Base-by-base conservation (phyloP, 257 asterid species). In the Solanum sejunctum region DNA sequence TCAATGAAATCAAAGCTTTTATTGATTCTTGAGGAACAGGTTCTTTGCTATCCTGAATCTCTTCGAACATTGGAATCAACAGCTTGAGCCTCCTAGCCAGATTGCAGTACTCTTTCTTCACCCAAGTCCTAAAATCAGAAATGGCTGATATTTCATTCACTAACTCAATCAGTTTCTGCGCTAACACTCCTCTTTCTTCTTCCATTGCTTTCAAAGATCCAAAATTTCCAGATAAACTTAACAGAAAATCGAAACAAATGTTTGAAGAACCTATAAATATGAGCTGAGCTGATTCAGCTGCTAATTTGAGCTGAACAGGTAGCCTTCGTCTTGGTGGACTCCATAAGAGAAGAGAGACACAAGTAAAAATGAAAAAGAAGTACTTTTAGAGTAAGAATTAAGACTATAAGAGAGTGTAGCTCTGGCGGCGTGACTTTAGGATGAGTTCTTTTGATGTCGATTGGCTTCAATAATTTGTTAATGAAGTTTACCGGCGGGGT, bases 31-130 rank as follows among this genome's bases (percentile, higher is more conserved):
- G 86, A 5, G 97, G 96, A 20, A 97, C 60, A 51, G 86, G 71
- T 82, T 92, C 94, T 77, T 91, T 92, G 87, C 90, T 88, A 72
- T 97, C 99, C 21, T 95, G 94, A 90, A 95, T 94, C 89, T 97
- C 99, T 84, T 97, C 99, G 81, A 97, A 97, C 98, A 97, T 86
- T 77, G 99, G 99, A 81, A 94, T 92, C 92, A 97, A 87, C 45
- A 97, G 92, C 94, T 97, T 97, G 85, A 97, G 89, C 88, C 99
- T 90, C 84, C 99, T 92, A 26, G 95, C 97, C 77, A 97, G 90
- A 90, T 94, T 97, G 52, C 94, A 92, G 86, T 92, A 97, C 89
- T 94, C 97, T 91, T 88, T 97, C 93, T 95, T 97, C 85, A 97
- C 99, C 52, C 89, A 81, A 69, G 61, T 23, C 80, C 95, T 83